A percentile compares a stretch with the other conserved stretches of the same genome.
Conservation (phyloP, 129 eudicot genomes). For the Flaveria trinervia region DNA sequence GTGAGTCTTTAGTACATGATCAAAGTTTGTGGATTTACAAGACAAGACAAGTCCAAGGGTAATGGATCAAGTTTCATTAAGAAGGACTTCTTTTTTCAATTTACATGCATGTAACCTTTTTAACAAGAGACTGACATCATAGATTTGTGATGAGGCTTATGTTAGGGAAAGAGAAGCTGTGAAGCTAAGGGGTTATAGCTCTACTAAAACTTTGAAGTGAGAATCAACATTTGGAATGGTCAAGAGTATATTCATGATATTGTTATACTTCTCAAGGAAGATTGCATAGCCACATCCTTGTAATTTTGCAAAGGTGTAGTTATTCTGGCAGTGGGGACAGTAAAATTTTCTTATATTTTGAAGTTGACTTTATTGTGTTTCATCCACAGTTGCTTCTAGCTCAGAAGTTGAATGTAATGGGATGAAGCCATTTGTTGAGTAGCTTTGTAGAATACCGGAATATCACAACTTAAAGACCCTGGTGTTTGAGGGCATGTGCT, state of each 20-base stretch:
- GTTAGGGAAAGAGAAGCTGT: not conserved
- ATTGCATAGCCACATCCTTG: constrained; percentile 5
- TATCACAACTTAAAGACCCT: not conserved
- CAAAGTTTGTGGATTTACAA: constrained; percentile 16
- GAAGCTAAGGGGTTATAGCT: not conserved
- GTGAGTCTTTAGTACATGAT: constrained; percentile 10
- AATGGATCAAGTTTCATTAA: constrained; percentile 11
- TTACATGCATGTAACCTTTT: not conserved
- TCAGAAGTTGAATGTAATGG: not conserved
- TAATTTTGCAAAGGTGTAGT: not conserved
- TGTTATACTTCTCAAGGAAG: not conserved
- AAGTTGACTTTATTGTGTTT: not conserved
- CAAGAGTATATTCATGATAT: not conserved
- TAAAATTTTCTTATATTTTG: not conserved
- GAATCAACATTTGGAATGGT: not conserved
- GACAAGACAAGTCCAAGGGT: not conserved
- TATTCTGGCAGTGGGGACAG: not conserved
- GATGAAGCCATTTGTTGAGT: constrained; percentile 8
- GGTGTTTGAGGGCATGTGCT: not conserved
- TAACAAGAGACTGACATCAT: not conserved
- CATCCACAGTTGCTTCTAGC: not conserved
- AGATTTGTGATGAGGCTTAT: not conserved
- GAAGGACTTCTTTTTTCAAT: not conserved
- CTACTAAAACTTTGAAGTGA: constrained; percentile 6
- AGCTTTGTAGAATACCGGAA: not conserved